phyloP scores from a whole-genome alignment of 139 green algal species.

The Raphidocelis subcapitata region DNA sequence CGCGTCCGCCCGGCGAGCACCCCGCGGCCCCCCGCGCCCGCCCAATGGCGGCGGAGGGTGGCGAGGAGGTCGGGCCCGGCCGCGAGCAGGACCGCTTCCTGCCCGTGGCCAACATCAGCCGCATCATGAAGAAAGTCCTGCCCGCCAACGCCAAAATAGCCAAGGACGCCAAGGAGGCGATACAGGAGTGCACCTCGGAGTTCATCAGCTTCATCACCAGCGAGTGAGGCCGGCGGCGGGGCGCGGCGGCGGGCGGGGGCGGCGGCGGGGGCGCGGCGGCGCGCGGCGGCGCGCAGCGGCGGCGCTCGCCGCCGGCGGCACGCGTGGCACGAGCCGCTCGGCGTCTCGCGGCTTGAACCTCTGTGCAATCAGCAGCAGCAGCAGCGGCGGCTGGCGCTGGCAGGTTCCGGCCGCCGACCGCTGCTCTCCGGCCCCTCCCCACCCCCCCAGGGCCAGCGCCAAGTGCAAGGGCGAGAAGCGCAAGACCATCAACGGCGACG shows the following conservation, averaged over 20 bases:
- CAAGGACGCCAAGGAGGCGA: conserved; percentile 98
- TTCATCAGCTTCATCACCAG: conserved; percentile 99
- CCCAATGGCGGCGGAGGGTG: conserved; percentile 14
- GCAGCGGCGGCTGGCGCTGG: too few species aligned
- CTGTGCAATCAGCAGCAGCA: too few species aligned
- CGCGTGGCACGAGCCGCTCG: too few species aligned
- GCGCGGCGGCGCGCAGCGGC: too few species aligned
- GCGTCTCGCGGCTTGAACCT: too few species aligned
- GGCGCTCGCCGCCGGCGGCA: too few species aligned
- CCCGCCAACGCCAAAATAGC: conserved; percentile 95
- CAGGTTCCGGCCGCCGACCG: too few species aligned
- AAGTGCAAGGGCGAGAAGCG: conserved; percentile 97
- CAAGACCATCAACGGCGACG: conserved; percentile 99
- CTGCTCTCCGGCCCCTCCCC: too few species aligned
- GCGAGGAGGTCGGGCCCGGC: conserved; percentile 35
- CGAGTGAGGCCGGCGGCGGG: conserved; percentile 73
- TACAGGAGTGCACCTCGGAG: conserved; percentile 99
- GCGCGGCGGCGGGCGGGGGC: neutral
- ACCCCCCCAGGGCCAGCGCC: conserved; percentile 87
- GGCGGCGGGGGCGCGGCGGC: neutral
- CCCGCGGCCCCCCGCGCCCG: neutral
- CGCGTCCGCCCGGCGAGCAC: too few species aligned
- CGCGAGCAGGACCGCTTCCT: conserved; percentile 94
- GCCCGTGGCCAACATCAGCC: conserved; percentile 98
- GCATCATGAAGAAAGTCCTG: conserved; percentile 98